phyloP scores from a whole-genome alignment of 2,329 filamentous ascomycete genomes.

The Trichoderma sp. region DNA sequence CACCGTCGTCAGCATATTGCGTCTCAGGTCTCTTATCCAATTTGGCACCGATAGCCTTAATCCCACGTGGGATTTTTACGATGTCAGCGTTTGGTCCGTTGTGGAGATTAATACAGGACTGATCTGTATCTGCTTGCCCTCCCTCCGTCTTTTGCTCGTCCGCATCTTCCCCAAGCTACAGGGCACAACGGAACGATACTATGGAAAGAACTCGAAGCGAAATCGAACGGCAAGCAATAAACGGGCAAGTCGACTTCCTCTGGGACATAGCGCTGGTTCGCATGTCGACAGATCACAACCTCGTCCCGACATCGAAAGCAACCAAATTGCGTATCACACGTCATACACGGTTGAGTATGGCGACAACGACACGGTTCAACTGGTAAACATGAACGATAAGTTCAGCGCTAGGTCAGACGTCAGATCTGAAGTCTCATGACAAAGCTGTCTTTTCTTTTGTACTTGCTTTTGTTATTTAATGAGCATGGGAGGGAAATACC shows the following conservation, averaged over 20 bases:
- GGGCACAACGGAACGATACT: slow-evolving; percentile 34
- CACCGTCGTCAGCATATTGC: slow-evolving; percentile 42
- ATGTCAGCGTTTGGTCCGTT: slow-evolving; percentile 38
- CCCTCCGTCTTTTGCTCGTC: slow-evolving; percentile 38
- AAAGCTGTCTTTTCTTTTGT: not conserved
- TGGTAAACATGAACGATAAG: slow-evolving; percentile 20
- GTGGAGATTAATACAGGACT: slow-evolving; percentile 43
- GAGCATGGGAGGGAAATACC: not conserved
- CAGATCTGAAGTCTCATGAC: slow-evolving; percentile 8
- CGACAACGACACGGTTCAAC: slow-evolving; percentile 20
- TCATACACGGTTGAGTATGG: slow-evolving; percentile 38
- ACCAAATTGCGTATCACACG: slow-evolving; percentile 37
- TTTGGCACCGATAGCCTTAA: slow-evolving; percentile 35
- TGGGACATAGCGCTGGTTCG: slow-evolving; percentile 30
- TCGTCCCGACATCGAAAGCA: slow-evolving; percentile 26
- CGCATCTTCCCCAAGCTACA: slow-evolving; percentile 41
- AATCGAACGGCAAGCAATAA: slow-evolving; percentile 22
- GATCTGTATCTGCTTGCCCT: slow-evolving; percentile 43
- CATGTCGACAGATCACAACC: slow-evolving; percentile 28
- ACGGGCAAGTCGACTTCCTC: slow-evolving; percentile 17
- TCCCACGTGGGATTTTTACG: slow-evolving; percentile 39
- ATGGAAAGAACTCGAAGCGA: slow-evolving; percentile 30
- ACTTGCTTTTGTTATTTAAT: not conserved
- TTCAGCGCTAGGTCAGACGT: slow-evolving; percentile 14
- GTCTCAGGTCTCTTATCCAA: slow-evolving; percentile 37